A percentile compares a stretch with the other conserved stretches of the same genome.
Conservation (phyloP, 176 grass and related monocot genomes). For the Lolium multiflorum region DNA sequence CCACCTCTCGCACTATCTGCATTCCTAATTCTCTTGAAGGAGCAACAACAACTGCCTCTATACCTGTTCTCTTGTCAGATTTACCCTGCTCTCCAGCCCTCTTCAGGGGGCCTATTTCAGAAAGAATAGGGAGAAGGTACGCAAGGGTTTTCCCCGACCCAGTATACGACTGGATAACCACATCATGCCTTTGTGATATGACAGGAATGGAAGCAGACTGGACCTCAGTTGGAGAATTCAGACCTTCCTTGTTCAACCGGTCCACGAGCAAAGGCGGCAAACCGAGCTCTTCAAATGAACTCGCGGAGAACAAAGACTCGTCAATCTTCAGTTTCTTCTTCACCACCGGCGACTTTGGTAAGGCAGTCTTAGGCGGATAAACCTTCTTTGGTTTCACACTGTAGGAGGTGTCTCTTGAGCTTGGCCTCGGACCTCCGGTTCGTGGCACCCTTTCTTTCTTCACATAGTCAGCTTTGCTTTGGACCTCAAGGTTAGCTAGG, state of each 20-base stretch:
- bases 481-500: constrained; percentile 66
- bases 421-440: constrained; percentile 41
- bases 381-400: constrained; percentile 51
- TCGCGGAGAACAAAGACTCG: constrained; percentile 81
- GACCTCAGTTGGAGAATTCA: constrained; percentile 85
- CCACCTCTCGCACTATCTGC: constrained; percentile 92
- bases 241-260: constrained; percentile 62
- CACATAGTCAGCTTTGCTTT: constrained; percentile 46
- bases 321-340: constrained; percentile 74
- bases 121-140: constrained; percentile 87
- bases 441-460: constrained; percentile 59
- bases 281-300: constrained; percentile 79
- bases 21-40: constrained; percentile 96
- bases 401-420: constrained; percentile 42
- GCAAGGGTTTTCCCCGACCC: constrained; percentile 90
- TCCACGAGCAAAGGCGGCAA: constrained; percentile 75
- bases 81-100: constrained; percentile 43
- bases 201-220: constrained; percentile 83
- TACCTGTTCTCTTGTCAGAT: constrained; percentile 62
- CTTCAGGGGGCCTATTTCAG: constrained; percentile 78
- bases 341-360: constrained; percentile 24
- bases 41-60: constrained; percentile 91
- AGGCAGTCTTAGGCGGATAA: constrained; percentile 38
- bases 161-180: constrained; percentile 87
- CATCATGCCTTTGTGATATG: constrained; percentile 81